Evolutionary conservation across 2,329 filamentous ascomycete species (phyloP), one percentile per base, ranked within the genome.

Genomic region (Diaporthe caulivora): DNA sequence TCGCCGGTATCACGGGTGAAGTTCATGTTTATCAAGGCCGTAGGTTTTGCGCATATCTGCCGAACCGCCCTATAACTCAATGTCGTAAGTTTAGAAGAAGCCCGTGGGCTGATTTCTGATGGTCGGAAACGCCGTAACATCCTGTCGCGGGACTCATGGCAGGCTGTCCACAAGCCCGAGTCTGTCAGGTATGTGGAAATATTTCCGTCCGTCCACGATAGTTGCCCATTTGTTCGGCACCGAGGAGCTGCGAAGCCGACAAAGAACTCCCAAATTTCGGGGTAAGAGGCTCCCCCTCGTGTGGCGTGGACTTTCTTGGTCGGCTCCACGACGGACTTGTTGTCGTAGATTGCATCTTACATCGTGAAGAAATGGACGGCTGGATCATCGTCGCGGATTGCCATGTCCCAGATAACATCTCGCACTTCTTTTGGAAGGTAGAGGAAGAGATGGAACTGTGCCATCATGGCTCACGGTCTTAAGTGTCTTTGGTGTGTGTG

Each of bases 91-190:
- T 47, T 26, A n/a, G n/a, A n/a, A 42, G 58, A 62, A 47, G 10
- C 37, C 58, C 15, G 58, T 31, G 58, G 58, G 18, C 40, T 62
- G 26, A 40, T 62, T 21, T 64, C 26, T 1, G 2, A 64, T 3
- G 58, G 58, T 24, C 26, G 24, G 21, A 65, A 65, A 18, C 6
- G 18, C 26, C 29, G 21, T 11, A 65, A 21, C 42, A 65, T 65
- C 21, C 60, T 49, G 1, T 49, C 29, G 21, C 60, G 60, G 42
- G 60, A 65, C 21, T 65, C 42, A 3, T 18, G 7, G 42, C 60
- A 65, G 26, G 60, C 42, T 49, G 42, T 65, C 60, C 60, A 65
- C 11, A 65, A 13, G 42, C 60, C 60, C 7, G 60, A 49, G 3
- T 65, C 60, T 49, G 42, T 65, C 7, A 65, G 18, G 8, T 65